phyloP scores from a whole-genome alignment of 257 asterid genomes.

The Penstemon eatonii region DNA sequence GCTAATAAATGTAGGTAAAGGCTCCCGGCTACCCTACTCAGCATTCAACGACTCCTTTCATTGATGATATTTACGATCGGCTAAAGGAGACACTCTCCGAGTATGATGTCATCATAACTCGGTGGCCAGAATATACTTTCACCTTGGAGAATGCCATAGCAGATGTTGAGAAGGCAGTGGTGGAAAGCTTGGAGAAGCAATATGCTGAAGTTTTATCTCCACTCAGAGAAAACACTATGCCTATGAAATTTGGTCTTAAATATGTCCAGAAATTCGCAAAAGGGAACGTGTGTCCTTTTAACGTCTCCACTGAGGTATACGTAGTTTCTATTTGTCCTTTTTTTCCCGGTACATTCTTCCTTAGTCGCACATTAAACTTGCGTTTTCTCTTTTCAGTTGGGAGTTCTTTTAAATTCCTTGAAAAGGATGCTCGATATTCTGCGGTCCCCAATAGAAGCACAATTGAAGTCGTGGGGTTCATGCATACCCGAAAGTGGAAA shows the following conservation, averaged over 20 bases:
- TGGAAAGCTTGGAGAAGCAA: conserved; percentile 85
- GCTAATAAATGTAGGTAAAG: conserved; percentile 52
- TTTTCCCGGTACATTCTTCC: not conserved
- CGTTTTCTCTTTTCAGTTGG: conserved; percentile 59
- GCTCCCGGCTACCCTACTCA: conserved; percentile 50
- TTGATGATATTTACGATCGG: conserved; percentile 67
- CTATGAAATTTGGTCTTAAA: conserved; percentile 80
- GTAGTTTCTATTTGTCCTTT: not conserved
- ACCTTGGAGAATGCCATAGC: conserved; percentile 80
- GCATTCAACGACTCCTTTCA: conserved; percentile 63
- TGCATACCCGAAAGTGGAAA: conserved; percentile 71
- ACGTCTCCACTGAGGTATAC: conserved; percentile 59
- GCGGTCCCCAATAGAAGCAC: conserved; percentile 68
- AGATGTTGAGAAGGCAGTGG: conserved; percentile 83
- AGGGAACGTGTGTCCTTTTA: conserved; percentile 54
- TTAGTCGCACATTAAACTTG: not conserved
- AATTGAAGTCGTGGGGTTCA: conserved; percentile 78
- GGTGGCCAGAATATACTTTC: conserved; percentile 93
- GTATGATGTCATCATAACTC: conserved; percentile 73
- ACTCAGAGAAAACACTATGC: conserved; percentile 72
- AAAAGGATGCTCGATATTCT: conserved; percentile 80
- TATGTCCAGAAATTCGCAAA: conserved; percentile 81
- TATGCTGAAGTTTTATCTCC: conserved; percentile 79
- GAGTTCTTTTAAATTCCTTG: conserved; percentile 78
- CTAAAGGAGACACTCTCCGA: conserved; percentile 75